These are phyloP conservation scores for Lanmaoa pseudosensibilis DNA, from an alignment of 768 basidiomycete genomes.

Conservation along the genomic window DNA sequence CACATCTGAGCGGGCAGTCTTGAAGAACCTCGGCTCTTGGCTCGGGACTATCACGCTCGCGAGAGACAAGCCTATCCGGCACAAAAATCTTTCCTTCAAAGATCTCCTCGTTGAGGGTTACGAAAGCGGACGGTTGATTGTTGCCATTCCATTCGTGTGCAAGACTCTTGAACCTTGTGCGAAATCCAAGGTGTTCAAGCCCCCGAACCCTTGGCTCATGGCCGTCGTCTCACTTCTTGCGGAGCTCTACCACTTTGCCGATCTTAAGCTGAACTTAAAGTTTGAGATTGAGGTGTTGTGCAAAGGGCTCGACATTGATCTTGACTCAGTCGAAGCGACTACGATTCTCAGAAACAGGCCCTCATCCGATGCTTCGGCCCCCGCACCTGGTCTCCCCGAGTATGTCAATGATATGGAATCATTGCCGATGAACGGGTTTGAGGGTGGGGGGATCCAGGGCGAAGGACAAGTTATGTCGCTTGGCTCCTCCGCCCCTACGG, in stretches of 20 bases:
- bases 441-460: constrained; percentile 45
- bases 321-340: constrained; percentile 82
- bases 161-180: constrained; percentile 91
- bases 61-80: constrained; percentile 87
- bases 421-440: constrained; percentile 73
- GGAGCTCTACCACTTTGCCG: constrained; percentile 96
- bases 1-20: constrained; percentile 75
- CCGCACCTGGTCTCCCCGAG: constrained; percentile 67
- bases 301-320: constrained; percentile 84
- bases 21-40: constrained; percentile 97
- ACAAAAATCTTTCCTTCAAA: constrained; percentile 94
- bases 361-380: constrained; percentile 47
- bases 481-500: constrained; percentile 58
- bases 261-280: constrained; percentile 93
- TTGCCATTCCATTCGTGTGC: constrained; percentile 98
- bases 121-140: constrained; percentile 85
- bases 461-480: constrained; percentile 66
- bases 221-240: constrained; percentile 88
- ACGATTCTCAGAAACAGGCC: constrained; percentile 79
- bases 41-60: constrained; percentile 92
- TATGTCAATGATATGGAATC: constrained; percentile 81
- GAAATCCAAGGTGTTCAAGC: constrained; percentile 88
- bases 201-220: constrained; percentile 99
- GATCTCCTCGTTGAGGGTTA: constrained; percentile 96
- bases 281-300: constrained; percentile 98